phyloP scores from a whole-genome alignment of 176 grass and related monocot species.

The Triticum monococcum region DNA sequence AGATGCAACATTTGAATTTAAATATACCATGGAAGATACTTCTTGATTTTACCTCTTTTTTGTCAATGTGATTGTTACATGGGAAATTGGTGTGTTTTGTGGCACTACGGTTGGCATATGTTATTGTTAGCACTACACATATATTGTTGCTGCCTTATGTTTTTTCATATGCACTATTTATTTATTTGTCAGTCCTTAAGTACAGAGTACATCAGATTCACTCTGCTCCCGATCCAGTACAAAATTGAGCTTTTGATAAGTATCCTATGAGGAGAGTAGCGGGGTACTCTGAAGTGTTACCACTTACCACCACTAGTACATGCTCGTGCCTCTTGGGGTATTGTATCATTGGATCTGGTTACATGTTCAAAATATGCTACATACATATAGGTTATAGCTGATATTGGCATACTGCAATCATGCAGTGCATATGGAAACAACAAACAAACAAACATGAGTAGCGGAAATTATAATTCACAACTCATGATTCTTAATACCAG shows the following conservation, averaged over 20 bases:
- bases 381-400: conserved; percentile 30
- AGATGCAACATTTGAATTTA: neutral
- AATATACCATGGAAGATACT: conserved; percentile 10
- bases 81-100: neutral
- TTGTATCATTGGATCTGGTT: neutral
- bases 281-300: neutral
- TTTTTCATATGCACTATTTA: neutral
- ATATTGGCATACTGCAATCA: neutral
- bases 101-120: neutral
- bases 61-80: neutral
- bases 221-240: neutral
- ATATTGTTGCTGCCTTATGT: neutral
- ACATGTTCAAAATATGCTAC: neutral
- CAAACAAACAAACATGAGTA: neutral
- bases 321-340: neutral
- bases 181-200: neutral
- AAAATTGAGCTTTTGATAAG: no score
- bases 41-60: conserved; percentile 2
- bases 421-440: neutral
- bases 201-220: neutral
- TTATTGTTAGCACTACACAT: neutral
- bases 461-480: neutral
- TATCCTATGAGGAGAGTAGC: no score
- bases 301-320: conserved; percentile 10
- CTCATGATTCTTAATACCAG: conserved; percentile 12